Evolutionary conservation across 75 land plant genomes (phyloP), one percentile per base, ranked within the genome.

Genomic region (Pinus albicaulis): DNA sequence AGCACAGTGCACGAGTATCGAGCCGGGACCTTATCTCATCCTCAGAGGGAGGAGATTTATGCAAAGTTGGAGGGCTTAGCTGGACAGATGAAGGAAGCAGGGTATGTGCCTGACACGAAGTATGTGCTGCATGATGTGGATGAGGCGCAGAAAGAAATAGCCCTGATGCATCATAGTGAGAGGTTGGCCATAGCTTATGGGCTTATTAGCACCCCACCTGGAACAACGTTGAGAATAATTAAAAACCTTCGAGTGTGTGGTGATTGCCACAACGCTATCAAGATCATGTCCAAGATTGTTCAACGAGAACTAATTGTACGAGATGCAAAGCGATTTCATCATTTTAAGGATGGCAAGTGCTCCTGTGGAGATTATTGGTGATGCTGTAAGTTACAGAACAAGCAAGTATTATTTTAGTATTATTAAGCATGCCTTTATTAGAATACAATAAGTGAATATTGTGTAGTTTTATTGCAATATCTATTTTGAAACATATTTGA

Each of bases 1-100:
- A 73, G 25, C 20, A 57, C 25, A 4, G 76, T 80, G 59, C 87
- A 91, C 77, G 65, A 76, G 55, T 91, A 89, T 74, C 52, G 59
- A 76, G 77, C 82, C 3, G 87, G 91, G 44, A 89, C 89, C 44
- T 80, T 84, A 44, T 74, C 86, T 12, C 92, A 92, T 55, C 86
- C 82, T 0, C 75, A 19, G 65, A 80, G 80, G 23, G 13, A 44
- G 22, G 83, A 89, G 36, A 63, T 87, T 31, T 89, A 83, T 66
- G 62, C 11, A 17, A 83, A 61, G 80, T 34, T 91, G 59, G 83
- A 89, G 68, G 84, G 83, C 64, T 68, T 89, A 82, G 76, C 55
- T 19, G 52, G 26, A 23, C 74, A 74, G 55, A 71, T 89, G 78
- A 77, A 75, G 73, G 71, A 56, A 58, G 82, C 80, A 19, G 85